phyloP scores from a whole-genome alignment of 306 rosid genomes.

The Amphicarpaea edgeworthii region DNA sequence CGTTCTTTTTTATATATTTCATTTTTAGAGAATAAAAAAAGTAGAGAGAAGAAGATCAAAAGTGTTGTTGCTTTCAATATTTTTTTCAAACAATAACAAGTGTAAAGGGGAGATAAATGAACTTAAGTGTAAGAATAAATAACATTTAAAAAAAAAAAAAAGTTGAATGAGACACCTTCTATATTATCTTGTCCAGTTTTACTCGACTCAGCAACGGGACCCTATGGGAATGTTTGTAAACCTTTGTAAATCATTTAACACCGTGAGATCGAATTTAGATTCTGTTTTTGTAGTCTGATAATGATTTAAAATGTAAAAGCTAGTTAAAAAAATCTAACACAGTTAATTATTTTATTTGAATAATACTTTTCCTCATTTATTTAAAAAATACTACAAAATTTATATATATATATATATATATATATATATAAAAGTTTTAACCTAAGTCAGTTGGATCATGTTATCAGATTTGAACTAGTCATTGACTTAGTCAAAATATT shows the following conservation, averaged over 20 bases:
- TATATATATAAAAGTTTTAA: too few species aligned
- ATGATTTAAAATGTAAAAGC: not conserved
- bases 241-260: not conserved
- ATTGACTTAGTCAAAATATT: too few species aligned
- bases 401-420: too few species aligned
- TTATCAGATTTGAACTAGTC: too few species aligned
- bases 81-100: not conserved
- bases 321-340: not conserved
- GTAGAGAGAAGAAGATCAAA: not conserved
- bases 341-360: not conserved
- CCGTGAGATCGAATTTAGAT: not conserved
- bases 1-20: too few species aligned
- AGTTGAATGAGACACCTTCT: constrained; percentile 1
- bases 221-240: not conserved
- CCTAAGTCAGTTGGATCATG: too few species aligned
- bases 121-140: not conserved
- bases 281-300: not conserved
- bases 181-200: not conserved
- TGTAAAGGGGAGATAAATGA: not conserved
- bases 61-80: not conserved
- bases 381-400: too few species aligned
- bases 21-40: too few species aligned
- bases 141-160: not conserved
- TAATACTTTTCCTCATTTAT: not conserved
- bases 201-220: not conserved